Evolutionary conservation across 352 stramenopile genomes (phyloP).

Genomic region (Phytopythium litorale): DNA sequence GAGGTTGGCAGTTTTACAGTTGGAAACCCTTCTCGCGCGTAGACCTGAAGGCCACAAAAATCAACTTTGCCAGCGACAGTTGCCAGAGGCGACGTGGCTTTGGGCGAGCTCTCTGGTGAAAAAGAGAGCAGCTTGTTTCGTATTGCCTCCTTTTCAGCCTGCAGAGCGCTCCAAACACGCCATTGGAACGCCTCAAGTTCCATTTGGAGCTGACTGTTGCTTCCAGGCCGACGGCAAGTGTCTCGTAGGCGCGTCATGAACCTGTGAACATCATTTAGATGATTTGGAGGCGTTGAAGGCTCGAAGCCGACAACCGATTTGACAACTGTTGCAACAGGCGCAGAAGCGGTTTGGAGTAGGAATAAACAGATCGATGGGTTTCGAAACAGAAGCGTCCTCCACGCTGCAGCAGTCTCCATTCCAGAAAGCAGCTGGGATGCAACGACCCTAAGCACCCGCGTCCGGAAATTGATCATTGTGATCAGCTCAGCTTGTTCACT

Average conservation of each 20-base stretch:
- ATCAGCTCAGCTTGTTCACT: neutral
- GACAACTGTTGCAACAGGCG: constrained; percentile 9
- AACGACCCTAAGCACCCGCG: constrained; percentile 25
- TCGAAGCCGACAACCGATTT: constrained; percentile 8
- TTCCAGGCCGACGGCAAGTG: neutral
- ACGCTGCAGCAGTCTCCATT: neutral
- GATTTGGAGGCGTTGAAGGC: neutral
- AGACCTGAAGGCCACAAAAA: constrained; percentile 46
- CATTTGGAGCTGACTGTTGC: neutral
- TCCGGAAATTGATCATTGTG: constrained; percentile 10
- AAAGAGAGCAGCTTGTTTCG: neutral
- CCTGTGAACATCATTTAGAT: neutral
- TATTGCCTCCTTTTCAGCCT: neutral
- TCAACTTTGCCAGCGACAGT: constrained; percentile 69
- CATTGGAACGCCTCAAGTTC: constrained; percentile 35
- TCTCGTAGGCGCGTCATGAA: neutral
- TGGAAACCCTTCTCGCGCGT: constrained; percentile 75
- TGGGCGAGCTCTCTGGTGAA: neutral
- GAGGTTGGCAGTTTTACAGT: constrained; percentile 55
- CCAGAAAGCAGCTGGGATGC: neutral
- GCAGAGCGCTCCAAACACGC: constrained; percentile 5
- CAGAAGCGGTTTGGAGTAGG: constrained; percentile 27
- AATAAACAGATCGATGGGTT: constrained; percentile 8
- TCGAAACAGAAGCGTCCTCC: neutral
- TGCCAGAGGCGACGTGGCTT: constrained; percentile 26